Base-by-base conservation (phyloP, 2,329 filamentous ascomycete genomes). In the Ambrosiella cleistominuta region DNA sequence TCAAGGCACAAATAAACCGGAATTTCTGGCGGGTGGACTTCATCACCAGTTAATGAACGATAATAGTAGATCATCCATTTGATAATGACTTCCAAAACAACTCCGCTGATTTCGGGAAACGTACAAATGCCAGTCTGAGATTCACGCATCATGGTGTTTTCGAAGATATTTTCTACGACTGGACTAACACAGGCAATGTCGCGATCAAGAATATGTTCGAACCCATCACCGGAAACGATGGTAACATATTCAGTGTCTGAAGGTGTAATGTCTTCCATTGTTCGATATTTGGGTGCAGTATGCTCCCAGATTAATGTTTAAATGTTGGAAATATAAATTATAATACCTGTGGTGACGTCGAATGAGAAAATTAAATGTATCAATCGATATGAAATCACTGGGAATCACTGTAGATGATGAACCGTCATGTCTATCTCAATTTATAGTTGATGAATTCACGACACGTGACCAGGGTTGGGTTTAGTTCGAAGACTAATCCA, bases 11-110 rank as follows among this genome's bases (percentile, higher is more conserved):
- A 72, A 70, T 90, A 85, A 37, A 85, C 80, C 11, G 85, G 85
- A 60, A 90, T 83, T 13, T 89, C 85, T 3, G 83, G 81, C 17
- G 89, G 85, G 64, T 88, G 82, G 64, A 83, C 81, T 63, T 74
- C 74, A 63, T 88, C 78, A 56, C 77, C 77, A 69, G 87, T 77
- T 65, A 82, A 83, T 70, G 88, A 83, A 73, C 85, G 86, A 72
- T 89, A 90, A 74, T 85, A 86, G 73, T 89, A 91, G 67, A 88
- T 86, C 62, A 89, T 83, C 70, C 90, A 91, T 70, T 90, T 85
- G 68, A 83, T 85, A 38, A 90, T 82, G 67, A 88, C 88, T 68
- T 90, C 86, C 2, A 91, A 79, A 5, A 89, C 79, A 57, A 83
- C 73, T 62, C 81, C 83, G 69, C 57, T 62, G 49, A 62, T 62